Conservation (phyloP, 139 green algal genomes). For the Asterochloris sp. region DNA sequence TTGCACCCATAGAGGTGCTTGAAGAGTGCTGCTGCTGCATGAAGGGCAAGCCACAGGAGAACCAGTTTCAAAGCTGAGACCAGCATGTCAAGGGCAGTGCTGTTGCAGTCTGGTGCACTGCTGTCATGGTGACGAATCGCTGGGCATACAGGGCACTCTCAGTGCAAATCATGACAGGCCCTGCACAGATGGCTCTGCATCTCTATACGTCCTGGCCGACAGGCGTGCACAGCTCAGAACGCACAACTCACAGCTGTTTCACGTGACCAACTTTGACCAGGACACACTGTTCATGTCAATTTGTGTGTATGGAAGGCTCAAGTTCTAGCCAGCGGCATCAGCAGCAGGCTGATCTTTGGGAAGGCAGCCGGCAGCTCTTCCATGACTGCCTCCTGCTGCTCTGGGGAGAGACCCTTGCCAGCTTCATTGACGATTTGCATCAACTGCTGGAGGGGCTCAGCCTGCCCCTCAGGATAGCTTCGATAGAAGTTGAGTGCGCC, state of each 20-base stretch:
- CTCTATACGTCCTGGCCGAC: too few species aligned
- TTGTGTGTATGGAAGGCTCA: not conserved
- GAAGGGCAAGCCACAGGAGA: not conserved
- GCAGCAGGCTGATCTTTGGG: slow-evolving; percentile 21
- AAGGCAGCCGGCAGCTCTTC: slow-evolving; percentile 19
- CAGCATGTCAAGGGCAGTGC: too few species aligned
- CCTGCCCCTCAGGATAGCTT: slow-evolving; percentile 3
- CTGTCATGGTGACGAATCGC: too few species aligned
- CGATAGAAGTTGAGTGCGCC: slow-evolving; percentile 13
- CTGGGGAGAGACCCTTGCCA: slow-evolving; percentile 4
- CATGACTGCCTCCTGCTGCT: slow-evolving; percentile 18
- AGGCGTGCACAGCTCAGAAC: too few species aligned
- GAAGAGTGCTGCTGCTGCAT: slow-evolving; percentile 3
- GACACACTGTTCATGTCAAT: not conserved
- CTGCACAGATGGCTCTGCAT: too few species aligned
- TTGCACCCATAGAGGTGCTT: slow-evolving; percentile 9
- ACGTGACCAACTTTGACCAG: too few species aligned
- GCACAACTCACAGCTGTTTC: too few species aligned
- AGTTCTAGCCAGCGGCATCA: slow-evolving; percentile 7
- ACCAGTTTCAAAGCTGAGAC: too few species aligned
- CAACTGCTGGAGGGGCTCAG: slow-evolving; percentile 17
- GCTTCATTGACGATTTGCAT: slow-evolving; percentile 11
- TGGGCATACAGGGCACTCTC: too few species aligned
- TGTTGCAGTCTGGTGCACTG: too few species aligned
- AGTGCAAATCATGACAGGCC: too few species aligned